Evolutionary conservation across 192 early-diverging fungal genomes (phyloP).

Genomic region (Jimgerdemannia lactiflua): DNA sequence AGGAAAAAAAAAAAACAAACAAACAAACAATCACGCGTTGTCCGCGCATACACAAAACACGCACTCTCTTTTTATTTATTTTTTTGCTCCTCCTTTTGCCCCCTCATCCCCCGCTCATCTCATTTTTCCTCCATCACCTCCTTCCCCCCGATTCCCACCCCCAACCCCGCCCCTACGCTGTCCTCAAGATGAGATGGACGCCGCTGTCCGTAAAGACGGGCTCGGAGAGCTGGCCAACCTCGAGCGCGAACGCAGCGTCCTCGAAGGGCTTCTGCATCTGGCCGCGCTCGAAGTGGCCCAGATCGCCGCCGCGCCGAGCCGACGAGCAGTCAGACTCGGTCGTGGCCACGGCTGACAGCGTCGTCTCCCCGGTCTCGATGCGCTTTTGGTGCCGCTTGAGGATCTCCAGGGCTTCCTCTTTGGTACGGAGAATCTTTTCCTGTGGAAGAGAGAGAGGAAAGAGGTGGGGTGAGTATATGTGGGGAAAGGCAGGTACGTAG

Average conservation of each 20-base stretch:
- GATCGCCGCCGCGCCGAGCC: constrained; percentile 84
- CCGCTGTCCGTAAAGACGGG: constrained; percentile 90
- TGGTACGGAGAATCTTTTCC: constrained; percentile 86
- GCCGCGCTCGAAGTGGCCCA: constrained; percentile 82
- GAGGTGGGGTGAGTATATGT: not conserved
- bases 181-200: constrained; percentile 90
- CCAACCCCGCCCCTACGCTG: constrained; percentile 48
- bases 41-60: not conserved
- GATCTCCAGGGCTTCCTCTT: constrained; percentile 80
- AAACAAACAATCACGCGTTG: not conserved
- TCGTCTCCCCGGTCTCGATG: constrained; percentile 60
- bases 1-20: not conserved
- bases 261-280: constrained; percentile 95
- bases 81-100: not conserved
- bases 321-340: constrained; percentile 90
- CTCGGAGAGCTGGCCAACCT: constrained; percentile 79
- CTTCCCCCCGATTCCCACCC: not conserved
- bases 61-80: not conserved
- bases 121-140: not conserved
- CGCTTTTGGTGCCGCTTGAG: constrained; percentile 60
- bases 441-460: constrained; percentile 20
- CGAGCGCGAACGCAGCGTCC: constrained; percentile 77
- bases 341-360: constrained; percentile 71
- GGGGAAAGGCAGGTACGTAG: not conserved
- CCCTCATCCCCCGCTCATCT: not conserved